phyloP scores from a whole-genome alignment of 2,329 filamentous ascomycete species.

The Paraconiothyrium brasiliense region DNA sequence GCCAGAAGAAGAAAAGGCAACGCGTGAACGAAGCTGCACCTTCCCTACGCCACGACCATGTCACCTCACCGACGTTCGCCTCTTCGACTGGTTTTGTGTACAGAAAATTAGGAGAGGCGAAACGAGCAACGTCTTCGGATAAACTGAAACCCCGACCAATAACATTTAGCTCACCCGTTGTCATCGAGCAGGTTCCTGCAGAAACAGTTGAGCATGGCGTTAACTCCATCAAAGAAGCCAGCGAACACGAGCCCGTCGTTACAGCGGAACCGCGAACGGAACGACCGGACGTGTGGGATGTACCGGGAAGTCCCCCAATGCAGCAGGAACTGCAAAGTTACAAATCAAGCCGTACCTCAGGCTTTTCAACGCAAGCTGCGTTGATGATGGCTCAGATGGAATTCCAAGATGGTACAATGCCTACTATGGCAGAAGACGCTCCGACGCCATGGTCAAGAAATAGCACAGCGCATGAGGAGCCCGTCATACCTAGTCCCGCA shows the following conservation, averaged over 20 bases:
- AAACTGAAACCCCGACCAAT: slow-evolving; percentile 32
- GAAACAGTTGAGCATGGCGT: slow-evolving; percentile 3
- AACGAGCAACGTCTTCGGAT: slow-evolving; percentile 14
- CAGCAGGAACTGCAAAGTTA: slow-evolving; percentile 15
- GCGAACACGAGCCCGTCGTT: neutral
- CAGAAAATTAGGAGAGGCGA: slow-evolving; percentile 30
- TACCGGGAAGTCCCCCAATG: slow-evolving; percentile 11
- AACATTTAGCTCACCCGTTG: slow-evolving; percentile 39
- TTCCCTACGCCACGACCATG: slow-evolving; percentile 21
- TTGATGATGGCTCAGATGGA: slow-evolving; percentile 45
- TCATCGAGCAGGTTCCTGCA: neutral
- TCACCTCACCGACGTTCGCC: slow-evolving; percentile 34
- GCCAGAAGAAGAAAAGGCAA: slow-evolving; percentile 2
- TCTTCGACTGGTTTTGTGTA: slow-evolving; percentile 41
- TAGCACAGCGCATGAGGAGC: slow-evolving; percentile 27
- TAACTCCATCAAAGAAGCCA: neutral
- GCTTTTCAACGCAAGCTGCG: slow-evolving; percentile 49
- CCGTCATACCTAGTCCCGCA: slow-evolving; percentile 30
- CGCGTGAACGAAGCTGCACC: neutral
- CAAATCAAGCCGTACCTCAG: slow-evolving; percentile 30
- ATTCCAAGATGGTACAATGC: slow-evolving; percentile 42
- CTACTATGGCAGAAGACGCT: slow-evolving; percentile 26
- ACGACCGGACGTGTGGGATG: slow-evolving; percentile 21
- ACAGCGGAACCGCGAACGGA: slow-evolving; percentile 1
- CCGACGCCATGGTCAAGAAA: slow-evolving; percentile 29